Evolutionary conservation across 2,329 filamentous ascomycete species (phyloP), one percentile per base, ranked within the genome.

Genomic region (Celoporthe dispersa): DNA sequence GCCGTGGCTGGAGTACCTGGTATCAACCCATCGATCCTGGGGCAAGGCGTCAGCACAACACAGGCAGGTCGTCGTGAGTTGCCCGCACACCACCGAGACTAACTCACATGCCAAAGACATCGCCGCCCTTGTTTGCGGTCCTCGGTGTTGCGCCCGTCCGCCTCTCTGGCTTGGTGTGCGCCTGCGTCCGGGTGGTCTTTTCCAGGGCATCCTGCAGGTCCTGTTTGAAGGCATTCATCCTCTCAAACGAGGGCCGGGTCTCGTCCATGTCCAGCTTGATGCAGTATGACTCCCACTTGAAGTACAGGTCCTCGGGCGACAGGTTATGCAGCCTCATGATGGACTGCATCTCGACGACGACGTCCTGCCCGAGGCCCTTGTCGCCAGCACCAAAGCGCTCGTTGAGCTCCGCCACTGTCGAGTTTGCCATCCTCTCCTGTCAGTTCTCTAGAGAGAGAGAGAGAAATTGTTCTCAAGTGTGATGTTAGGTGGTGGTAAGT

Each of bases 261-360:
- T 94, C 92, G 69, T 97, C 93, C 63, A 89, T 84, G 33, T 94
- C 93, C 90, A 98, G 94, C 81, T 95, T 97, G 79, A 99, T 91
- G 80, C 92, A 94, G 85, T 98, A 98, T 0, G 94, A 95, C 80
- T 99, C 96, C 96, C 96, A 99, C 86, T 98, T 98, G 88, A 94
- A 98, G 81, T 94, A 98, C 35, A 98, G 85, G 78, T 98, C 96
- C 79, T 98, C 91, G 44, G 90, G 86, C 22, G 90, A 88, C 71
- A 98, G 87, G 63, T 89, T 90, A 81, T 98, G 93, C 71, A 98
- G 85, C 68, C 91, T 90, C 82, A 96, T 87, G 78, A 97, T 97
- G 70, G 94, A 97, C 78, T 92, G 87, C 74, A 99, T 85, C 82
- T 98, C 94, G 67, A 86, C 84, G 73, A 94, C 83, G 69, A 98